Base-by-base conservation (phyloP, 768 basidiomycete species). In the Collybia nuda region DNA sequence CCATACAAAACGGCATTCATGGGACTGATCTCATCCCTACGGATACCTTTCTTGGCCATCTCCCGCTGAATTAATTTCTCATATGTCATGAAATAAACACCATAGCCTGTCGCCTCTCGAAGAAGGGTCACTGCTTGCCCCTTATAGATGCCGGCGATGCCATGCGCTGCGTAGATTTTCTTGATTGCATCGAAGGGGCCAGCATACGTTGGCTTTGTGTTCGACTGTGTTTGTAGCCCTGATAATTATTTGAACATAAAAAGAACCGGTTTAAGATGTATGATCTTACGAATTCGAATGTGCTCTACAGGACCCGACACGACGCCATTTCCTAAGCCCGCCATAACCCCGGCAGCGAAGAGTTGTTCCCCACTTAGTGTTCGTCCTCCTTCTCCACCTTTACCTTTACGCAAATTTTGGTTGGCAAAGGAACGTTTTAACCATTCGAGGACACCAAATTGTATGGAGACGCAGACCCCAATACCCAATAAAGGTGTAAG, bases 221-320 rank as follows among this genome's bases (percentile, higher is more conserved):
- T 80, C 6, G 88, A 85, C 64, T 98, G 96, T 1, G 90, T 95
- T 70, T 98, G 96, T 21, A 98, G 73, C 48, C 94, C 92, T 95
- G 55, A 24, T 49, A 15, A 52, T 45, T 47, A 3, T 11, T 47
- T 23, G 17, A 15, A 28, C 12, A 36, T 21, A 47, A 45, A 28
- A 36, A 39, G 35, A 15, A 48, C 60, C 23, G 35, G 37, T n/a
- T 45, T 36, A 21, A 39, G 26, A 14, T 15, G 9, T n/a, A 41
- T 17, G 12, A 24, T 74, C 88, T 65, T 57, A 93, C 92, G 86
- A 56, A 98, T 98, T 72, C 95, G 90, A 64, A 98, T 94, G 63
- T 98, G 95, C 67, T 98, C 95, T 15, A 98, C 95, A 5, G 95
- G 96, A 1, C 94, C 93, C 0, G 94, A 95, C 32, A 97, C 93